A percentile compares a stretch with the other conserved stretches of the same genome.
These are phyloP conservation scores for Sungouiella thailandica DNA, from an alignment of 805 yeast species.

Conservation along the genomic window DNA sequence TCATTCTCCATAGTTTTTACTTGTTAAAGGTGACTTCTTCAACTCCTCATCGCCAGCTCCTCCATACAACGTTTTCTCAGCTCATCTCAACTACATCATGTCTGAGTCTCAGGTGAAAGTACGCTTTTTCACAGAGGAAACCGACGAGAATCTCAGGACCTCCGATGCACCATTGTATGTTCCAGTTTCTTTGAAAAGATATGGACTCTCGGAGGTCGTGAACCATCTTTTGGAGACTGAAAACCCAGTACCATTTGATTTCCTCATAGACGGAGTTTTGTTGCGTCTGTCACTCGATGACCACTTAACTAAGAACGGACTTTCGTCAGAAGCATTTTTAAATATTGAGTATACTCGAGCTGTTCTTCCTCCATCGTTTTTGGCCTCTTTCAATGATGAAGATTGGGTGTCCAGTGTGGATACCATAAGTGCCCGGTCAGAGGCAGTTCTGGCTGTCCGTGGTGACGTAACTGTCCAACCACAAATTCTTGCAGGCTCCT, in stretches of 20 bases:
- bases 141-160: constrained; percentile 65
- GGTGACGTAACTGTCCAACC: constrained; percentile 32
- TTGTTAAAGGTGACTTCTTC: too few relatives aligned
- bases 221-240: constrained; percentile 72
- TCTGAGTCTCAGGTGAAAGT: constrained; percentile 66
- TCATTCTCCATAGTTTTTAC: too few relatives aligned
- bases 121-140: constrained; percentile 81
- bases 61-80: constrained; percentile 1
- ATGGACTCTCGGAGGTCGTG: constrained; percentile 91
- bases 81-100: constrained; percentile 7
- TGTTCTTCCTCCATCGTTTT: constrained; percentile 87
- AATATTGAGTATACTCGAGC: constrained; percentile 88
- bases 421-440: constrained; percentile 36
- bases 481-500: constrained; percentile 79
- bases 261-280: constrained; percentile 79
- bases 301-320: constrained; percentile 68
- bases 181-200: constrained; percentile 81
- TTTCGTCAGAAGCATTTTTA: constrained; percentile 75
- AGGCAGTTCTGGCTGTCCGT: constrained; percentile 15
- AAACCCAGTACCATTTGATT: constrained; percentile 82
- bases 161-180: constrained; percentile 78
- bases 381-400: constrained; percentile 84
- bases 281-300: constrained; percentile 76
- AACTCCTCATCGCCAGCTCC: not conserved
- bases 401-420: constrained; percentile 90